Evolutionary conservation across 106 monocot genomes (phyloP).

Genomic region (Dendrobium officinale): DNA sequence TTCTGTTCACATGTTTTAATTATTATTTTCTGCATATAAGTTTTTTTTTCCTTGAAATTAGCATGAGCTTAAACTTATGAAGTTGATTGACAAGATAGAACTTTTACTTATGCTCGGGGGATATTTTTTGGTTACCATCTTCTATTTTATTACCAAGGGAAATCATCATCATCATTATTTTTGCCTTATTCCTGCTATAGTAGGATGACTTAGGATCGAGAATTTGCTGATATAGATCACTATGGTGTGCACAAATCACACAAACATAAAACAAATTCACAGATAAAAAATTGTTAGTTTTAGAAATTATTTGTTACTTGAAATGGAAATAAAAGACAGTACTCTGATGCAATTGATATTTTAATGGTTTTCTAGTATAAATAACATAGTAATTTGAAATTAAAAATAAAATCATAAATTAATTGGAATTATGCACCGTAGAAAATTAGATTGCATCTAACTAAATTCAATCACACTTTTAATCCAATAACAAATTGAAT

Average conservation of each 20-base stretch:
- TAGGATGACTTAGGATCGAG: not conserved
- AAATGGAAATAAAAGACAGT: not conserved
- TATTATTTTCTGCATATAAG: not conserved
- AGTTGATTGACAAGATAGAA: not conserved
- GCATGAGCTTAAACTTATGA: not conserved
- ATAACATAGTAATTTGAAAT: not conserved
- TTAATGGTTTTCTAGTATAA: not conserved
- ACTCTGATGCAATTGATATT: not conserved
- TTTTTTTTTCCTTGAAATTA: not conserved
- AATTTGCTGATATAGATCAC: not conserved
- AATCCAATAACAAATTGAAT: not conserved
- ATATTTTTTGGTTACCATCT: not conserved
- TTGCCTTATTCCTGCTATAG: too few relatives aligned
- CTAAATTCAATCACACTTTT: not conserved
- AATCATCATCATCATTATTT: too few relatives aligned
- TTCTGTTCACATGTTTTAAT: not conserved
- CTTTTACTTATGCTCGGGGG: not conserved
- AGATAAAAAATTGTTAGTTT: too few relatives aligned
- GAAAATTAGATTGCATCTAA: not conserved
- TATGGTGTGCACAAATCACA: not conserved
- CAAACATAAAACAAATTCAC: not conserved
- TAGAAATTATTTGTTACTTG: not conserved
- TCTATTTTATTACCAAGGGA: not conserved
- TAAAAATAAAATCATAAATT: not conserved
- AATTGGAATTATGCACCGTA: not conserved